Conservation (phyloP, 768 basidiomycete genomes). For the Phaeotremella skinneri region DNA sequence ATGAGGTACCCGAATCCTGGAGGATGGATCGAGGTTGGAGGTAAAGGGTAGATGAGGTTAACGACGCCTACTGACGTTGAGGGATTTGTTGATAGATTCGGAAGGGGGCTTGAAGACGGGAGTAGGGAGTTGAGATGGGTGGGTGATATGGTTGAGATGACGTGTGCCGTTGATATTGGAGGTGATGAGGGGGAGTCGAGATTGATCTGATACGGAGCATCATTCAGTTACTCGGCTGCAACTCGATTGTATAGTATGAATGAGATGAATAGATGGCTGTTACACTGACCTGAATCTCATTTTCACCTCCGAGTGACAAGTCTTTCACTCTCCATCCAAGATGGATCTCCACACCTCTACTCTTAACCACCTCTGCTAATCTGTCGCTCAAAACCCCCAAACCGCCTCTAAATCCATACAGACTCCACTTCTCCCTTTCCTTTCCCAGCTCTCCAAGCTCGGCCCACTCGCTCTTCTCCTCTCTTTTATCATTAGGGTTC, state of each 20-base stretch:
- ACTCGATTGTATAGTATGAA: no score
- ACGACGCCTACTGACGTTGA: slow-evolving; percentile 80
- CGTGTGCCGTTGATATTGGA: slow-evolving; percentile 52
- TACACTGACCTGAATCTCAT: no score
- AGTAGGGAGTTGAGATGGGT: slow-evolving; percentile 60
- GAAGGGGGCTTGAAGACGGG: slow-evolving; percentile 53
- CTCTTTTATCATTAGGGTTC: slow-evolving; percentile 16
- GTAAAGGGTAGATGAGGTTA: slow-evolving; percentile 73
- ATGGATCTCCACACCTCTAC: slow-evolving; percentile 63
- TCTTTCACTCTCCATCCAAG: slow-evolving; percentile 53
- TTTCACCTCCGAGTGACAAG: not conserved
- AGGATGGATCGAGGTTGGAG: slow-evolving; percentile 63
- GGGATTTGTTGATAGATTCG: slow-evolving; percentile 68
- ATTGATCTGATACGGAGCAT: no score
- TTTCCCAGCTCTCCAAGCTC: slow-evolving; percentile 67
- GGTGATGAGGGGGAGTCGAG: not conserved
- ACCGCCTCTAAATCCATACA: slow-evolving; percentile 79
- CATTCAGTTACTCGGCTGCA: no score
- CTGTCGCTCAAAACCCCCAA: slow-evolving; percentile 65
- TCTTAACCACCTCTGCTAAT: slow-evolving; percentile 57
- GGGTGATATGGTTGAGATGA: slow-evolving; percentile 72
- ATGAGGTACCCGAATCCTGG: slow-evolving; percentile 92
- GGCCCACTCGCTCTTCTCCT: slow-evolving; percentile 61
- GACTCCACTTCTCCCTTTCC: slow-evolving; percentile 69
- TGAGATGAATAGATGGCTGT: no score